phyloP scores from a whole-genome alignment of 1,284 basidiomycete genomes.

The Ustilago hordei region DNA sequence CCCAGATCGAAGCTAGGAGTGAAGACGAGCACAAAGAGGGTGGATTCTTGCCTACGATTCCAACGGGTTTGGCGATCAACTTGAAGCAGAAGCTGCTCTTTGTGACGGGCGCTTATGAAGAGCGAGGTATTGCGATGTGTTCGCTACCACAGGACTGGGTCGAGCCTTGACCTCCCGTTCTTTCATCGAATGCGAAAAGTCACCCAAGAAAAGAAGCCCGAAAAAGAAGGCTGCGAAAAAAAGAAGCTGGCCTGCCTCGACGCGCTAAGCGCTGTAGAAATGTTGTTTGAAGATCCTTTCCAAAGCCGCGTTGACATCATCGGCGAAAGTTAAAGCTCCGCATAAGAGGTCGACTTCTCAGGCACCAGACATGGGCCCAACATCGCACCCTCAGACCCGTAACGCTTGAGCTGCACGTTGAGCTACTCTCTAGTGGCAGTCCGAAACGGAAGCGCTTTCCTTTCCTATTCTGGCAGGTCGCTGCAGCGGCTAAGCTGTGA shows the following conservation, averaged over 20 bases:
- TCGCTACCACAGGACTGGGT: slow-evolving; percentile 42
- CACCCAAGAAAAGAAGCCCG: background rate
- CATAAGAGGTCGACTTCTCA: slow-evolving; percentile 9
- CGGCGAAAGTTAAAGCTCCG: slow-evolving; percentile 39
- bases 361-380: slow-evolving; percentile 32
- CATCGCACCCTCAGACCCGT: background rate
- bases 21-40: slow-evolving; percentile 22
- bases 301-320: background rate
- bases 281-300: slow-evolving; percentile 43
- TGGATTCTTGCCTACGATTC: slow-evolving; percentile 52
- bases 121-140: slow-evolving; percentile 52
- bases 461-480: slow-evolving; percentile 27
- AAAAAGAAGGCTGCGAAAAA: slow-evolving; percentile 17
- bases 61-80: slow-evolving; percentile 55
- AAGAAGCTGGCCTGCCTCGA: background rate
- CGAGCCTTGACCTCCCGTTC: background rate
- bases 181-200: slow-evolving; percentile 7
- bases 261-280: background rate
- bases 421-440: slow-evolving; percentile 16
- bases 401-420: slow-evolving; percentile 14
- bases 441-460: background rate
- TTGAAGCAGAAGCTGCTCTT: slow-evolving; percentile 35
- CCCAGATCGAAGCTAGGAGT: slow-evolving; percentile 31
- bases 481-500: background rate
- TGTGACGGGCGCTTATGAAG: slow-evolving; percentile 56